A percentile compares a stretch with the other conserved stretches of the same genome.
These are phyloP conservation scores for Curvularia hawaiiensis DNA, from an alignment of 2,329 filamentous ascomycete genomes.

Conservation along the genomic window DNA sequence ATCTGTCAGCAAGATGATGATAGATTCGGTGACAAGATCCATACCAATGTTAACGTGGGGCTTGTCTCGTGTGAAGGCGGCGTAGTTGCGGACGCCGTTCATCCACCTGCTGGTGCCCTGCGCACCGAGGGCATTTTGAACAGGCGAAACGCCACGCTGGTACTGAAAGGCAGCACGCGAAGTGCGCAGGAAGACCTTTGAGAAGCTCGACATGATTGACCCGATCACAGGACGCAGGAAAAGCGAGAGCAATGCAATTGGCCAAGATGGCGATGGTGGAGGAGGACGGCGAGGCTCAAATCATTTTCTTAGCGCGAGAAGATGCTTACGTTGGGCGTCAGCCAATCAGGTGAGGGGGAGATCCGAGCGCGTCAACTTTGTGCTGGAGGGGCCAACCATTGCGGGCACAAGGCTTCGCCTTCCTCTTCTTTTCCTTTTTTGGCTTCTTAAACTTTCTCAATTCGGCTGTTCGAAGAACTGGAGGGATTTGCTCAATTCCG, in stretches of 20 bases:
- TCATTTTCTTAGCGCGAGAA: constrained; percentile 42
- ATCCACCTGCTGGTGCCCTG: constrained; percentile 68
- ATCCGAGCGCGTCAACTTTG: constrained; percentile 20
- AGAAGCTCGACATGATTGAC: constrained; percentile 73
- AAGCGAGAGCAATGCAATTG: constrained; percentile 30
- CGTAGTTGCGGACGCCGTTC: constrained; percentile 67
- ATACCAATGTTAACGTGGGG: constrained; percentile 97
- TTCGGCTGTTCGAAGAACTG: neutral
- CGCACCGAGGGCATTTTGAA: constrained; percentile 71
- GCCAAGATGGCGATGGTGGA: constrained; percentile 28
- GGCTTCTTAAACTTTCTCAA: neutral
- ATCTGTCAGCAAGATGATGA: constrained; percentile 16
- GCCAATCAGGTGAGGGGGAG: constrained; percentile 30
- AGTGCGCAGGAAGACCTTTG: constrained; percentile 83
- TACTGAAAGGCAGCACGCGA: constrained; percentile 75
- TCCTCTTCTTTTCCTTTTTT: constrained; percentile 5
- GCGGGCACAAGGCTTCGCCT: constrained; percentile 24
- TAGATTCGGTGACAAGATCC: constrained; percentile 21
- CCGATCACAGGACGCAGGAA: constrained; percentile 10
- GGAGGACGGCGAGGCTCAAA: constrained; percentile 25
- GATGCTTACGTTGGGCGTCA: constrained; percentile 17
- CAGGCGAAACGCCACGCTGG: constrained; percentile 70
- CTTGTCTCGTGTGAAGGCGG: constrained; percentile 84
- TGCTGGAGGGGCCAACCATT: constrained; percentile 4
- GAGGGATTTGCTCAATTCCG: neutral